Evolutionary conservation across 2,329 filamentous ascomycete genomes (phyloP), one percentile per base, ranked within the genome.

Genomic region (Huntiella omanensis): DNA sequence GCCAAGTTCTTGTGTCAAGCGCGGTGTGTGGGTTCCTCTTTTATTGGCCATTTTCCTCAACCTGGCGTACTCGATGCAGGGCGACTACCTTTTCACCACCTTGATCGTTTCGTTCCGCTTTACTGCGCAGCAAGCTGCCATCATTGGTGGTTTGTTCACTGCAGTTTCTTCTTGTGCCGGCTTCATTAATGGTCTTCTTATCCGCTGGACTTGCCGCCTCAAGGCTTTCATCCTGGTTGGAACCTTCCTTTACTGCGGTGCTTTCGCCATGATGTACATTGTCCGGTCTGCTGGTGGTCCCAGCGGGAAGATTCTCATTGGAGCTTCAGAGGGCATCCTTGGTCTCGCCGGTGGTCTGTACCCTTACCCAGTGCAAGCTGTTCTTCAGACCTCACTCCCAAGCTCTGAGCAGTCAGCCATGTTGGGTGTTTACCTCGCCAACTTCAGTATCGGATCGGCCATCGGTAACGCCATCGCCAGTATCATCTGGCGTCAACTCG

Each of bases 301-400:
- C 0, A 57, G 62, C 7, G 64, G 60, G 49, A 62, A 71, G 47
- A 17, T 17, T 17, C 17, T 17, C 17, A 17, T 17, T 4, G 16
- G 16, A 17, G 16, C 17, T 17, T 17, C 63, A 67, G 72, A 80
- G 55, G 62, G 78, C 5, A 59, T 80, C 4, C 64, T 80, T 1
- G 76, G 76, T 52, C 64, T 79, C 45, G 73, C 72, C 0, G 75
- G 75, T 36, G 76, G 75, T 40, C 62, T 80, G 59, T 80, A 80
- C 58, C 62, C 66, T 0, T 69, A 68, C 54, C 62, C 65, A 2
- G 60, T 64, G 1, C 65, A 67, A 52, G 65, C 65, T 1, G 64
- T 63, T 1, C 56, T 68, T 0, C 66, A 69, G 52, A 54, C 59
- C n/a, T 54, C 54, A 15, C 54, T 66, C 43, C 59, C 58, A 51